These are phyloP conservation scores for Akanthomyces lecanii DNA, from an alignment of 2,329 filamentous ascomycete genomes.

Conservation along the genomic window DNA sequence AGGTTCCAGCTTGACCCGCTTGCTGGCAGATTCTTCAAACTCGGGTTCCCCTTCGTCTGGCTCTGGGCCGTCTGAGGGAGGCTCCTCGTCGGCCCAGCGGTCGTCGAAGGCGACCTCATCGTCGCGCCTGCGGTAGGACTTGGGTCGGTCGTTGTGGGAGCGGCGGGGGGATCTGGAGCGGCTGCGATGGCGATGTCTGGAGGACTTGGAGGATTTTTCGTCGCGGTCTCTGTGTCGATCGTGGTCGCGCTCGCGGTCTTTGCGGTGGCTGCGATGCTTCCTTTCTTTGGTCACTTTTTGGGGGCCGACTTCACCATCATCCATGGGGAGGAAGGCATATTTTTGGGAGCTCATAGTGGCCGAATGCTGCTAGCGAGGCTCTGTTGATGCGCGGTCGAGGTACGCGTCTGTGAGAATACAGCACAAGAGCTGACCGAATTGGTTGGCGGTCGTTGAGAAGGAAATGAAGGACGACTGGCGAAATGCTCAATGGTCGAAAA, in stretches of 20 bases:
- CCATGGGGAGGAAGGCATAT: conserved; percentile 66
- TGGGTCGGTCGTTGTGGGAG: conserved; percentile 32
- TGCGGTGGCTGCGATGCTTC: conserved; percentile 39
- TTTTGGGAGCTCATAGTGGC: conserved; percentile 50
- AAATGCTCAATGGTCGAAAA: not conserved
- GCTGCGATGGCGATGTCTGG: conserved; percentile 25
- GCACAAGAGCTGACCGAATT: not conserved
- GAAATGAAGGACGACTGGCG: not conserved
- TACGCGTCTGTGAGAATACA: no score
- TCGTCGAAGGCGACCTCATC: conserved; percentile 60
- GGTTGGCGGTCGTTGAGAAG: not conserved
- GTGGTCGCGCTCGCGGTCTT: conserved; percentile 15
- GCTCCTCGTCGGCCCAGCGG: conserved; percentile 77
- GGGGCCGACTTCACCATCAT: conserved; percentile 56
- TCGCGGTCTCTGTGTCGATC: conserved; percentile 19
- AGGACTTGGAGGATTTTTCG: conserved; percentile 22
- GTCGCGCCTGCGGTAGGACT: conserved; percentile 40
- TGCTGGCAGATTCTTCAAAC: conserved; percentile 65
- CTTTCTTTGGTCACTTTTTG: conserved; percentile 49
- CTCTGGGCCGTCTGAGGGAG: conserved; percentile 38
- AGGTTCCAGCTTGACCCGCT: conserved; percentile 63
- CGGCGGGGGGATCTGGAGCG: conserved; percentile 32
- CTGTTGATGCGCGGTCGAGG: not conserved
- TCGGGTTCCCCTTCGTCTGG: conserved; percentile 50
- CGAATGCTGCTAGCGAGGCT: not conserved